phyloP scores from a whole-genome alignment of 257 asterid species.

The Fraxinus excelsior region DNA sequence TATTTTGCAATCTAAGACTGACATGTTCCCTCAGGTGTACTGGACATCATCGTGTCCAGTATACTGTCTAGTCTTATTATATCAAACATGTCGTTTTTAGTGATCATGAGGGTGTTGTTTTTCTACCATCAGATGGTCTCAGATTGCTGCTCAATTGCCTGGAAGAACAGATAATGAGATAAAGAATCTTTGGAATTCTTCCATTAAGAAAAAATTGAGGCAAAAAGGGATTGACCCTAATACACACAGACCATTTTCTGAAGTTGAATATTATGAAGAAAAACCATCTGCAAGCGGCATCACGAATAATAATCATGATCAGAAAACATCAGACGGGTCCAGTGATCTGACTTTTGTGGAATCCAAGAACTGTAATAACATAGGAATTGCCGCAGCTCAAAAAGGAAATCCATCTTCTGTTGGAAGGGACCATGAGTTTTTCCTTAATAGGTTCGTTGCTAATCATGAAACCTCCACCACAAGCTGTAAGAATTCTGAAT shows the following conservation, averaged over 20 bases:
- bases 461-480: slow-evolving; percentile 42
- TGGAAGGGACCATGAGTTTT: slow-evolving; percentile 57
- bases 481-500: slow-evolving; percentile 33
- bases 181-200: slow-evolving; percentile 90
- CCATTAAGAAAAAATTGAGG: slow-evolving; percentile 83
- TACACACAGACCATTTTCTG: slow-evolving; percentile 76
- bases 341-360: slow-evolving; percentile 53
- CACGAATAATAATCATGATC: slow-evolving; percentile 11
- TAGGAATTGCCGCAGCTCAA: neutral
- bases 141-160: slow-evolving; percentile 80
- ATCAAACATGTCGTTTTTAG: neutral
- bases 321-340: slow-evolving; percentile 49
- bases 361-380: slow-evolving; percentile 27
- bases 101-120: neutral
- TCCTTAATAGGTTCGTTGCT: slow-evolving; percentile 57
- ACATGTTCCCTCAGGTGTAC: no score
- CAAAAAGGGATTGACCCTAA: slow-evolving; percentile 83
- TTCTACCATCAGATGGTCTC: slow-evolving; percentile 68
- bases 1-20: no score
- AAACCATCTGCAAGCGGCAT: slow-evolving; percentile 29
- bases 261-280: slow-evolving; percentile 31
- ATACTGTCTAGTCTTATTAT: neutral
- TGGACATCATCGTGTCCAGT: no score
- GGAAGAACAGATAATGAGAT: slow-evolving; percentile 95
- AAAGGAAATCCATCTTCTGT: slow-evolving; percentile 23